Base-by-base conservation (phyloP, 768 basidiomycete genomes). In the Trametes coccinea region DNA sequence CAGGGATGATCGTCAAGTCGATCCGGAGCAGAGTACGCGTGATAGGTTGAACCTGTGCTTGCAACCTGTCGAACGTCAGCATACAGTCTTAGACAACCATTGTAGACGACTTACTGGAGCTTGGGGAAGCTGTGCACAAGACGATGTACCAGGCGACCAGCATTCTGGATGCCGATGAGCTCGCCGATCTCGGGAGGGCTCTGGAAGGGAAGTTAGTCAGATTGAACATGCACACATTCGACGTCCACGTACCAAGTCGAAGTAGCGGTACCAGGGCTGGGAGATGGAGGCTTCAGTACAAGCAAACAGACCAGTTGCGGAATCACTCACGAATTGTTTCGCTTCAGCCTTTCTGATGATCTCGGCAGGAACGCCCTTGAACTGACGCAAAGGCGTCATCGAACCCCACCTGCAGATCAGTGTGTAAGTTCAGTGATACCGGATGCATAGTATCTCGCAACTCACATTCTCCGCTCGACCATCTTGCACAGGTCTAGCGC, bases 71-170 rank as follows among this genome's bases (percentile, higher is more conserved):
- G 11, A 13, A 39, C n/a, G 14, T 30, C 29, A 17, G 2, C 48
- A 29, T 22, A 22, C 22, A 58, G 46, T 4, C 5, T 4, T 49
- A 34, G 10, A 1, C 29, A 22, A 11, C 9, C 10, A 29, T 30
- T 43, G n/a, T 4, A 45, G 29, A 5, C 53, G 1, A 79, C 87
- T 6, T 69, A 90, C 87, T 93, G 92, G 30, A 97, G 81, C 71
- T 96, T 96, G 0, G 97, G 97, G 86, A 99, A 98, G 68, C 82
- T 92, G 67, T 99, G 96, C 0, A 98, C 95, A 7, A 98, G 84
- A 11, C 90, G 84, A 70, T 98, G 94, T 0, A 98, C 92, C 2
- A 95, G 82, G 45, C 88, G 86, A 22, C 96, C 97, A 29, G 95
- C 95, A 63, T 95, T 95, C 29, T 92, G 93, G 53, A 98, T 85